phyloP scores from a whole-genome alignment of 305 asterid genomes.

The Ajuga reptans region DNA sequence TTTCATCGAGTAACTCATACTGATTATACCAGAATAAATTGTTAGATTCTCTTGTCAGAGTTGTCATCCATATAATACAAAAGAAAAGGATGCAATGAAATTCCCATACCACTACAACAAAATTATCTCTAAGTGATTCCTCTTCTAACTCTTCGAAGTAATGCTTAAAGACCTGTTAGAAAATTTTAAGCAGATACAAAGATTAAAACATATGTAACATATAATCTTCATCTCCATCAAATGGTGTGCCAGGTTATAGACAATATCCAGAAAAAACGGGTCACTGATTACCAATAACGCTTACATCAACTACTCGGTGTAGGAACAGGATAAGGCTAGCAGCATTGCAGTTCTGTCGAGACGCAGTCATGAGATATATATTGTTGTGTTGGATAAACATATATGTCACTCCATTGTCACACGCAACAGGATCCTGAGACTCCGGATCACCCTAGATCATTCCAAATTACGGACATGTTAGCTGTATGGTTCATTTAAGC shows the following conservation, averaged over 20 bases:
- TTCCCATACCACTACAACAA: conserved; percentile 81
- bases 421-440: conserved; percentile 80
- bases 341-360: conserved; percentile 92
- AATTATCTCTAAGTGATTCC: conserved; percentile 93
- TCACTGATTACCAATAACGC: conserved; percentile 32
- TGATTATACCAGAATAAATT: conserved; percentile 27
- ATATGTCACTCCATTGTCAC: conserved; percentile 79
- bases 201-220: neutral
- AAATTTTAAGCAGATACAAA: conserved; percentile 16
- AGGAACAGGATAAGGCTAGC: conserved; percentile 86
- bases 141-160: conserved; percentile 91
- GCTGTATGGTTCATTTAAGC: conserved; percentile 16
- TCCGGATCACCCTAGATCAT: conserved; percentile 70
- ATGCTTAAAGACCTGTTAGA: conserved; percentile 75
- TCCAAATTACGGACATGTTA: conserved; percentile 9
- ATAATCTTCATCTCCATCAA: neutral
- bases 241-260: neutral
- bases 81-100: conserved; percentile 13
- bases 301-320: conserved; percentile 89
- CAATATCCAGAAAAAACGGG: conserved; percentile 8
- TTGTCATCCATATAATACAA: conserved; percentile 3
- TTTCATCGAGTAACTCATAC: conserved; percentile 95
- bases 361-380: conserved; percentile 84
- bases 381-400: conserved; percentile 93
- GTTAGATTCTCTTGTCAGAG: neutral